Percentiles rank a stretch among this genome's conserved stretches.
These are phyloP conservation scores for Volvariella volvacea DNA, from an alignment of 1,284 basidiomycete genomes.

Conservation along the genomic window DNA sequence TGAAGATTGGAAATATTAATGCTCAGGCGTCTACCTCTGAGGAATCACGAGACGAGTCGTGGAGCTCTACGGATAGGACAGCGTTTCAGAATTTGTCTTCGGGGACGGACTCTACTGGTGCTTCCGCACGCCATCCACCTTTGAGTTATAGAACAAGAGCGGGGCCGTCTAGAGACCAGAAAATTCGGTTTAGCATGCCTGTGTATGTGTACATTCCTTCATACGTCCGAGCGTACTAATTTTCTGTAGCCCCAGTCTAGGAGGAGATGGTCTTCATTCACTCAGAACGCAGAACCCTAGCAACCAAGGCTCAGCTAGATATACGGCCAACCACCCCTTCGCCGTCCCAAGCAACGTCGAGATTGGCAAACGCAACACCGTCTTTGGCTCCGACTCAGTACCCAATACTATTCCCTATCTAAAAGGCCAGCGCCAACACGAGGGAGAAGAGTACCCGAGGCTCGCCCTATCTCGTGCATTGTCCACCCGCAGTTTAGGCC, in stretches of 20 bases:
- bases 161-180: conserved; percentile 45
- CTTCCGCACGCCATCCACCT: too few relatives aligned
- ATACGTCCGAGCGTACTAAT: conserved; percentile 1
- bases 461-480: conserved; percentile 25
- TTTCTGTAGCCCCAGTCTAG: conserved; percentile 50
- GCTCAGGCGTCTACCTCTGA: conserved; percentile 41
- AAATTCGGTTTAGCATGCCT: conserved; percentile 56
- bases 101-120: conserved; percentile 48
- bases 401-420: conserved; percentile 28
- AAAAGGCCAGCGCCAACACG: conserved; percentile 33
- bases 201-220: conserved; percentile 35
- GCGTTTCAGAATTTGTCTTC: too few relatives aligned
- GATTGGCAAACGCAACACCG: conserved; percentile 37
- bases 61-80: too few relatives aligned
- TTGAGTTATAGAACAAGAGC: neutral
- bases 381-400: conserved; percentile 37
- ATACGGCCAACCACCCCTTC: conserved; percentile 31
- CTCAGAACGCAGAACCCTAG: conserved; percentile 45
- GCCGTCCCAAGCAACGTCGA: conserved; percentile 33
- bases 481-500: conserved; percentile 41
- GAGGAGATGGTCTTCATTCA: conserved; percentile 48
- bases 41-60: too few relatives aligned
- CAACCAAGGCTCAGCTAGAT: conserved; percentile 39
- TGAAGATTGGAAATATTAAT: conserved; percentile 50
- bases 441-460: conserved; percentile 20